Evolutionary conservation across 306 rosid genomes (phyloP).

Genomic region (Casuarina equisetifolia): DNA sequence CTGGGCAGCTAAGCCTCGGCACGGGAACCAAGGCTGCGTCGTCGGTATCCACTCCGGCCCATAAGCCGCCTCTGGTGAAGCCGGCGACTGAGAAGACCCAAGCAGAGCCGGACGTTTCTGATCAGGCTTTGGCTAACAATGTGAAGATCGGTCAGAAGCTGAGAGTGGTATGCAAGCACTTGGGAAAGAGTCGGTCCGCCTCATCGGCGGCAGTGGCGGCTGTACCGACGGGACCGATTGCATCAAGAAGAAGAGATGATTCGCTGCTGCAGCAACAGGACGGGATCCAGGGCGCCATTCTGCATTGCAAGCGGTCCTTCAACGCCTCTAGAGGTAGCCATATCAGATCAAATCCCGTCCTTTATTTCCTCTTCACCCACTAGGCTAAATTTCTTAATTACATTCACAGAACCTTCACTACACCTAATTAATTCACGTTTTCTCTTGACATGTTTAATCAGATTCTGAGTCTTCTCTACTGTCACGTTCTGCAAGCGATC

Average conservation of each 20-base stretch:
- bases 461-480: constrained; percentile 58
- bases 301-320: constrained; percentile 96
- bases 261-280: constrained; percentile 93
- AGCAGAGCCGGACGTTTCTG: constrained; percentile 30
- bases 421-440: background rate
- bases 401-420: background rate
- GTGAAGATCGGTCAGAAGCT: constrained; percentile 43
- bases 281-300: constrained; percentile 93
- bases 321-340: constrained; percentile 67
- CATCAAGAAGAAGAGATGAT: constrained; percentile 72
- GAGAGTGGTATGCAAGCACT: constrained; percentile 79
- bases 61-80: constrained; percentile 9
- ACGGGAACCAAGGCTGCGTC: constrained; percentile 16
- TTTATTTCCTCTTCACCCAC: background rate
- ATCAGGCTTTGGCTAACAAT: constrained; percentile 17
- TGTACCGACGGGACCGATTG: constrained; percentile 42
- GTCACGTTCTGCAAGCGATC: constrained; percentile 58
- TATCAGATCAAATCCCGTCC: background rate
- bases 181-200: constrained; percentile 96
- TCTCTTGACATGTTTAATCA: background rate
- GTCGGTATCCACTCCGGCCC: background rate
- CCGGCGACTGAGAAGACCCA: constrained; percentile 32
- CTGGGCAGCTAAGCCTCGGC: constrained; percentile 45
- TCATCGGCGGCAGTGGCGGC: constrained; percentile 84
- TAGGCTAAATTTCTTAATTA: too few relatives aligned